phyloP scores from a whole-genome alignment of 768 basidiomycete genomes.

The Scleroderma bovista region DNA sequence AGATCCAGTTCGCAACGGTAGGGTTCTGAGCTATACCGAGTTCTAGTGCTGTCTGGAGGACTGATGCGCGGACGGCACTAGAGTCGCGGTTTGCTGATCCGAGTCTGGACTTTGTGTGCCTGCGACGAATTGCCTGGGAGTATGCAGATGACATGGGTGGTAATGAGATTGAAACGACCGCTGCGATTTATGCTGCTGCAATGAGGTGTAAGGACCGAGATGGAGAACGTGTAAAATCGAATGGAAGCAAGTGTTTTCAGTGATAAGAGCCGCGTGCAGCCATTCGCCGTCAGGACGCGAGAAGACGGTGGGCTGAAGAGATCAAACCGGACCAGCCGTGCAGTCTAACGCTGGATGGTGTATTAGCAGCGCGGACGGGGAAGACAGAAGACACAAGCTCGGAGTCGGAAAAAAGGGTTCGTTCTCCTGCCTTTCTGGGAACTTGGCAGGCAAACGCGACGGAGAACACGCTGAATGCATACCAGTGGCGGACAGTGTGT shows the following conservation, averaged over 20 bases:
- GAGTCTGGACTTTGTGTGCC: conserved; percentile 17
- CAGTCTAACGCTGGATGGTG: not conserved
- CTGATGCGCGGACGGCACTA: conserved; percentile 60
- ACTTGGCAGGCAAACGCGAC: too few species aligned
- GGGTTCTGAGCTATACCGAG: conserved; percentile 57
- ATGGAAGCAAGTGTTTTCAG: conserved; percentile 8
- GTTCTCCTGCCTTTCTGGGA: too few species aligned
- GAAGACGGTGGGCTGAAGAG: conserved; percentile 3
- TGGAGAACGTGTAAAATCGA: conserved; percentile 9
- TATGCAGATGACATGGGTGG: conserved; percentile 16
- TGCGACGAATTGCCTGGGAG: conserved; percentile 18
- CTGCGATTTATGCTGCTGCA: conserved; percentile 2
- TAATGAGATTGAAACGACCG: conserved; percentile 14
- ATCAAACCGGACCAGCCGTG: conserved; percentile 17
- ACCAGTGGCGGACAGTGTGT: too few species aligned
- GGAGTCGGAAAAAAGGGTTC: not conserved
- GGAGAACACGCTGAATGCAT: too few species aligned
- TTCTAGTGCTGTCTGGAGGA: conserved; percentile 66
- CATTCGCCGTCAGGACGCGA: conserved; percentile 18
- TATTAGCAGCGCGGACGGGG: too few species aligned
- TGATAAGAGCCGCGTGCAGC: conserved; percentile 1
- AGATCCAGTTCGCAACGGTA: conserved; percentile 67
- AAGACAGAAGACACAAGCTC: not conserved
- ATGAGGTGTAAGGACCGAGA: conserved; percentile 1
- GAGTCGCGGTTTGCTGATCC: conserved; percentile 40